Evolutionary conservation across 78 protist species (phyloP).

Genomic region (Polysphondylium violaceum): DNA sequence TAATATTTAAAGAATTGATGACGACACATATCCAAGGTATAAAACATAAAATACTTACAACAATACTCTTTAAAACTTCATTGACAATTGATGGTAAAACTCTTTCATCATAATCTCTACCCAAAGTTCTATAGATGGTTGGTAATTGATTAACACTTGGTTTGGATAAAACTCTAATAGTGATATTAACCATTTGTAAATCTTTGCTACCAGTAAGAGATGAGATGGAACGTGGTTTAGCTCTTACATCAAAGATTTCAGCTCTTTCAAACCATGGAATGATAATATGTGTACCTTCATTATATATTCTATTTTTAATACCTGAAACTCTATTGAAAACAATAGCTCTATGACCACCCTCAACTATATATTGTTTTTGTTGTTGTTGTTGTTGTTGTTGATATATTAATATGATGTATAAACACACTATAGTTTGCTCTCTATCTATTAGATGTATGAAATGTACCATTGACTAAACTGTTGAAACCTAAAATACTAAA

Average conservation of each 20-base stretch:
- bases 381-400: neutral
- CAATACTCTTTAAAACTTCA: constrained; percentile 95
- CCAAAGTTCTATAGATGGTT: constrained; percentile 86
- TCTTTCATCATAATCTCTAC: constrained; percentile 94
- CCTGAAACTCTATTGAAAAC: constrained; percentile 88
- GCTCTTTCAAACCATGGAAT: constrained; percentile 92
- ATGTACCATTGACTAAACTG: constrained; percentile 45
- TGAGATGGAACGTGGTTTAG: constrained; percentile 86
- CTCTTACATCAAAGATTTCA: constrained; percentile 91
- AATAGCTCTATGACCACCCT: constrained; percentile 93
- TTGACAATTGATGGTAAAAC: constrained; percentile 95
- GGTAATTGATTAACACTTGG: constrained; percentile 82
- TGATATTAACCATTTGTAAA: constrained; percentile 95
- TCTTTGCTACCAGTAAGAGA: constrained; percentile 95
- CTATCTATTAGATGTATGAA: neutral
- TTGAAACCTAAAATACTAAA: neutral
- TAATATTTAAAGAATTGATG: no score
- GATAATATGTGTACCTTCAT: constrained; percentile 89
- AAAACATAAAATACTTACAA: no score
- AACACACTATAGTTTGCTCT: neutral
- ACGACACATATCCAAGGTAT: no score
- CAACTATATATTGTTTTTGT: constrained; percentile 60
- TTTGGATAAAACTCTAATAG: constrained; percentile 92
- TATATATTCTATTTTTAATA: constrained; percentile 71
- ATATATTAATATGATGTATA: neutral